Conservation (phyloP, 768 basidiomycete genomes). For the Dictyophora rubrovolvata region DNA sequence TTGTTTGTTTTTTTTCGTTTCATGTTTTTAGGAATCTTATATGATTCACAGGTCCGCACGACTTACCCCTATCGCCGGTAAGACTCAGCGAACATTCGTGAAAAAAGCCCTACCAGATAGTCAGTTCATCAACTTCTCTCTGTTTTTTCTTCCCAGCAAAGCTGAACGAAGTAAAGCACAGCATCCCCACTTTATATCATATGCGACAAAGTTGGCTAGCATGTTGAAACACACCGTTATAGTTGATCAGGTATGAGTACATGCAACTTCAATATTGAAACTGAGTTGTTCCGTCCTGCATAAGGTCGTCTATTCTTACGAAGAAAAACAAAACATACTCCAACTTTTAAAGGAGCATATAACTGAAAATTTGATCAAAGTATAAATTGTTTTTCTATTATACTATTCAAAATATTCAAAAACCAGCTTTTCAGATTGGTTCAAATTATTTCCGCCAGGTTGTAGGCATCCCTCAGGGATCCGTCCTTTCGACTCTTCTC, state of each 20-base stretch:
- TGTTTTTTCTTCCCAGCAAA: background rate
- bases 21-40: conserved; percentile 51
- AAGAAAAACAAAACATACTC: conserved; percentile 50
- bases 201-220: conserved; percentile 58
- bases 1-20: background rate
- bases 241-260: conserved; percentile 61
- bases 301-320: conserved; percentile 44
- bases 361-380: conserved; percentile 87
- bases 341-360: conserved; percentile 82
- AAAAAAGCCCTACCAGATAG: conserved; percentile 63
- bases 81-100: conserved; percentile 44
- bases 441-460: conserved; percentile 72
- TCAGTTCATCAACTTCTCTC: conserved; percentile 17
- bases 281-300: background rate
- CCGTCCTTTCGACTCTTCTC: conserved; percentile 85
- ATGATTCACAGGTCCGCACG: conserved; percentile 62
- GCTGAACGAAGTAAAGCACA: conserved; percentile 42
- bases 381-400: conserved; percentile 15
- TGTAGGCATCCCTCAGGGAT: conserved; percentile 96
- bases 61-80: conserved; percentile 45
- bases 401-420: background rate
- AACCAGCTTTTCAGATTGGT: conserved; percentile 51
- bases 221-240: conserved; percentile 70
- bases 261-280: background rate
- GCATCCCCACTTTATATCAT: conserved; percentile 58